Evolutionary conservation across 345 rosid species (phyloP).

Genomic region (Eucalyptus victrix): DNA sequence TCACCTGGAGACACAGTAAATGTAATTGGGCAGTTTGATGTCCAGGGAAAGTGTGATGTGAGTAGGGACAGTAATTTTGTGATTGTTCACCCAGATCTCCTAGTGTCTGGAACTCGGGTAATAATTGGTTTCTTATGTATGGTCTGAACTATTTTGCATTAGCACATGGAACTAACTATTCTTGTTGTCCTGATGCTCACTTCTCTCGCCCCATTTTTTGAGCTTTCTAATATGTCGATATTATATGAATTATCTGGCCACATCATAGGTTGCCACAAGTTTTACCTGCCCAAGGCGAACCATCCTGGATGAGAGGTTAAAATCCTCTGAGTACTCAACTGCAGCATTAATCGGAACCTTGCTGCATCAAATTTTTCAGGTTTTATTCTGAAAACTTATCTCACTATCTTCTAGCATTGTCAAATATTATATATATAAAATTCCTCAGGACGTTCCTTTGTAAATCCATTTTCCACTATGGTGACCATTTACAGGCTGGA

Average conservation of each 20-base stretch:
- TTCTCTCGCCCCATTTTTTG: not conserved
- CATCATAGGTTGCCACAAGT: slow-evolving; percentile 71
- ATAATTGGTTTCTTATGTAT: not conserved
- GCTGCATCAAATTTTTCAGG: slow-evolving; percentile 97
- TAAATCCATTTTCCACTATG: not conserved
- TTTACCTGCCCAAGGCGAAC: slow-evolving; percentile 79
- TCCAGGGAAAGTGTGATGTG: slow-evolving; percentile 64
- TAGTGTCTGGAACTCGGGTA: slow-evolving; percentile 95
- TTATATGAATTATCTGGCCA: not conserved
- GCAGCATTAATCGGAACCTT: slow-evolving; percentile 85
- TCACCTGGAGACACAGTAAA: slow-evolving; percentile 94
- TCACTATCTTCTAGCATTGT: not conserved
- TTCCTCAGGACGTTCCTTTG: not conserved
- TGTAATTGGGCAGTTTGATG: slow-evolving; percentile 79
- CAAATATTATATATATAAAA: not conserved
- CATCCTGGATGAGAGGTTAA: slow-evolving; percentile 89
- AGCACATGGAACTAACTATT: not conserved
- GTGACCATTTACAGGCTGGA: slow-evolving; percentile 48
- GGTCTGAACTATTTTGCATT: not conserved
- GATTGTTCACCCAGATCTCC: slow-evolving; percentile 79
- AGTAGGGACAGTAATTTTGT: slow-evolving; percentile 50
- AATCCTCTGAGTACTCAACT: slow-evolving; percentile 54
- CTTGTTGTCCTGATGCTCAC: not conserved
- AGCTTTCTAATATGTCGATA: not conserved
- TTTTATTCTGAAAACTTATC: slow-evolving; percentile 2